Evolutionary conservation across 306 rosid genomes (phyloP).

Genomic region (Rubus idaeus): DNA sequence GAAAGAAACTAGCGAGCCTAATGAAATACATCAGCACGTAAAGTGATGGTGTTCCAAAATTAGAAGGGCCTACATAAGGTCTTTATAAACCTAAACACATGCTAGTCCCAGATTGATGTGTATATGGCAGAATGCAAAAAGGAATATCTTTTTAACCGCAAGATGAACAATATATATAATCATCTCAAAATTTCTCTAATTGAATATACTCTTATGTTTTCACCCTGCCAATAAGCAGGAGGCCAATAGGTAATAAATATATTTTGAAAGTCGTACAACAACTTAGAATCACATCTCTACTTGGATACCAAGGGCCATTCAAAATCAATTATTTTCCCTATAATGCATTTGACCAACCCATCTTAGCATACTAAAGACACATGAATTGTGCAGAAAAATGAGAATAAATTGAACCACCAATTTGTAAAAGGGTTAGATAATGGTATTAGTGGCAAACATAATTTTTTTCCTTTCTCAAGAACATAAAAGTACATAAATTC

Average conservation of each 20-base stretch:
- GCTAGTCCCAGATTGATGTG: background rate
- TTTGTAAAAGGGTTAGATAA: background rate
- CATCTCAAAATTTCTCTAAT: background rate
- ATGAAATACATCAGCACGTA: background rate
- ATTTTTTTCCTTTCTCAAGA: background rate
- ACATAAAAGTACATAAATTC: background rate
- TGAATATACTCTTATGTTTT: background rate
- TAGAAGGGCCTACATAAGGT: background rate
- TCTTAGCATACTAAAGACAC: background rate
- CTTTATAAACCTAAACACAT: background rate
- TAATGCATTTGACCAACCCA: background rate
- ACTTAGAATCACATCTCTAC: background rate
- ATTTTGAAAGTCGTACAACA: background rate
- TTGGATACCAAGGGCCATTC: background rate
- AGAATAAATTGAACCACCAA: background rate
- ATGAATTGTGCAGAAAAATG: background rate
- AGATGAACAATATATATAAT: background rate
- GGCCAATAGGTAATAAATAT: background rate
- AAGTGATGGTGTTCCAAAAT: no score
- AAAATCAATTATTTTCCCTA: background rate
- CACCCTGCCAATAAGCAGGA: background rate
- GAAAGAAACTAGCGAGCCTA: background rate
- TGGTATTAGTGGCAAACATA: background rate
- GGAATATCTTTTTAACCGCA: background rate
- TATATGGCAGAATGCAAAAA: background rate